Conservation (phyloP, 169 alveolate species). For the Plasmodium blacklocki region DNA sequence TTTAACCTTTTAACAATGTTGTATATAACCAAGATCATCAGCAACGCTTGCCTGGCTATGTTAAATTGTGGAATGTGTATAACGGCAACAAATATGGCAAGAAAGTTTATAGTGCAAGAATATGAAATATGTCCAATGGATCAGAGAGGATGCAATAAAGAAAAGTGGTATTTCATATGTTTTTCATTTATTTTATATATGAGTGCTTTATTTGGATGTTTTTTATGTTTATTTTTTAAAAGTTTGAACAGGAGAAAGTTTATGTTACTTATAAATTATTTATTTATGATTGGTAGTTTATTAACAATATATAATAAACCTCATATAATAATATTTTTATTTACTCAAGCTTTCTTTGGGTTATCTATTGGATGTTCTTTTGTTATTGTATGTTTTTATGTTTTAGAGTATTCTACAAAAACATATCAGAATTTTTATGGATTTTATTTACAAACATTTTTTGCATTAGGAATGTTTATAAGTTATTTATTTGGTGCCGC, state of each 20-base stretch:
- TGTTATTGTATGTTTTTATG: slow-evolving; percentile 50
- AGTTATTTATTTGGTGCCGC: slow-evolving; percentile 60
- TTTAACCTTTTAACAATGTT: slow-evolving; percentile 17
- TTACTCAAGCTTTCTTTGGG: slow-evolving; percentile 64
- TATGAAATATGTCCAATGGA: slow-evolving; percentile 44
- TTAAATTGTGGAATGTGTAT: slow-evolving; percentile 49
- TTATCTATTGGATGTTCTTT: slow-evolving; percentile 63
- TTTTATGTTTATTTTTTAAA: slow-evolving; percentile 24
- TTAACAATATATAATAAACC: slow-evolving; percentile 42
- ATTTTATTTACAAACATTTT: slow-evolving; percentile 43
- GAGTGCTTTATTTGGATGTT: slow-evolving; percentile 70
- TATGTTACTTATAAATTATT: slow-evolving; percentile 15
- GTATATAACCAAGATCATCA: slow-evolving; percentile 38
- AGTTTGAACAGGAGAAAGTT: slow-evolving; percentile 43
- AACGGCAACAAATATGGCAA: slow-evolving; percentile 39
- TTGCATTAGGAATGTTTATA: slow-evolving; percentile 46
- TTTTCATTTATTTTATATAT: slow-evolving; percentile 38
- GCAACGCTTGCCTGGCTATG: slow-evolving; percentile 52
- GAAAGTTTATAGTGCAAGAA: slow-evolving; percentile 26
- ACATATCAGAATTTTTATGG: slow-evolving; percentile 55
- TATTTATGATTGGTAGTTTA: slow-evolving; percentile 50
- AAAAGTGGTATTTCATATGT: slow-evolving; percentile 34
- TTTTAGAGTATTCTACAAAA: slow-evolving; percentile 58
- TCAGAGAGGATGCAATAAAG: slow-evolving; percentile 32
- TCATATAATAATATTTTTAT: slow-evolving; percentile 51